Base-by-base conservation (phyloP, 495 filamentous ascomycete species). In the Hypoxylon trugodes region DNA sequence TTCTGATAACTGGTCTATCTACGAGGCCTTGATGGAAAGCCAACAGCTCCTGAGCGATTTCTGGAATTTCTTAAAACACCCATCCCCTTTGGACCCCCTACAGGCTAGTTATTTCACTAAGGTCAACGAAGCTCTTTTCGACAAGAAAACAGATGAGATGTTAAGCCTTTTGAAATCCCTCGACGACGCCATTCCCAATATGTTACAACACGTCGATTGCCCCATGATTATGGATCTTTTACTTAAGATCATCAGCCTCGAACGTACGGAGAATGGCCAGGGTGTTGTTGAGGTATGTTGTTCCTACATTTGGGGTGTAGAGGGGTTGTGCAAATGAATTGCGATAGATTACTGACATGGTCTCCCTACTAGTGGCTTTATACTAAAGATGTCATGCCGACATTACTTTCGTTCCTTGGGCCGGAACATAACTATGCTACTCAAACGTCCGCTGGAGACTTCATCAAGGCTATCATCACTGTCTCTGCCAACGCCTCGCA, bases 31-130 rank as follows among this genome's bases (percentile, higher is more conserved):
- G 22, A 90, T 98, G 85, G 90, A 93, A 63, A 92, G 91, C 73
- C 87, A 86, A 8, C 76, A 82, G 6, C 82, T 90, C 40, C 70
- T 99, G 57, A 86, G 87, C 49, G 82, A 88, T 52, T 97, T 98
- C 76, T 99, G 95, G 95, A 79, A 87, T 10, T 99, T 96, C 73
- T 72, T 98, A 47, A 90, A 90, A 67, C 84, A 87, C 16, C 79
- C 89, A 3, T 77, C 91, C 15, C 91, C 93, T 12, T 82, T 99
- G 46, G 94, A 98, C 72, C 88, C 93, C 19, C 80, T 96, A 1
- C 93, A 97, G 76, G 95, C 95, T 4, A 92, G 93, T 62, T 98
- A 98, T 66, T 99, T 99, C 72, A 98, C 95, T 12, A 99, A 98
- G 71, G 92, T 99, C 64, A 98, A 97, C 76, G 95, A 99, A 73